Conservation (phyloP, 2,329 filamentous ascomycete species). For the Cryoendolithus antarcticus region DNA sequence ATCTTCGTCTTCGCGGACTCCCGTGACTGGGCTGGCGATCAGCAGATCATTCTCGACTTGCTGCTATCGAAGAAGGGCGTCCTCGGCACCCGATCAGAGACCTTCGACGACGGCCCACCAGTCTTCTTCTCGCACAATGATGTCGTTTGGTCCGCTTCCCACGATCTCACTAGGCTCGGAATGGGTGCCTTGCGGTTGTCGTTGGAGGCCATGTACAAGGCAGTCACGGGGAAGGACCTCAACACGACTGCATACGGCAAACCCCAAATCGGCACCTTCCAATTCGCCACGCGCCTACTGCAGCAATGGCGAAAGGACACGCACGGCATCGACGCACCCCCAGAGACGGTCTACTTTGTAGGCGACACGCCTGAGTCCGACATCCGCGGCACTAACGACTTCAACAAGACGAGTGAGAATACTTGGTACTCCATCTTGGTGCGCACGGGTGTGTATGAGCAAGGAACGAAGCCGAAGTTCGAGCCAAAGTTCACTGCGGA, state of each 20-base stretch:
- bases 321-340: conserved; percentile 64
- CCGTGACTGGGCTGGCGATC: conserved; percentile 88
- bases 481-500: conserved; percentile 63
- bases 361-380: conserved; percentile 90
- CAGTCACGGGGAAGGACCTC: conserved; percentile 69
- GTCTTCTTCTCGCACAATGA: conserved; percentile 90
- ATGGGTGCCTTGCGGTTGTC: conserved; percentile 87
- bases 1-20: conserved; percentile 93
- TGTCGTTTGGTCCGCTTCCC: conserved; percentile 83
- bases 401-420: conserved; percentile 60
- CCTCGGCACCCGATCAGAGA: conserved; percentile 67
- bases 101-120: conserved; percentile 69
- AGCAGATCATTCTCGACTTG: conserved; percentile 88
- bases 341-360: conserved; percentile 86
- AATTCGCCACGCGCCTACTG: conserved; percentile 77
- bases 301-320: conserved; percentile 77
- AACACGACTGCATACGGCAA: conserved; percentile 84
- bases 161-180: conserved; percentile 78
- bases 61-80: conserved; percentile 80
- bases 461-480: conserved; percentile 71
- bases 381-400: conserved; percentile 81
- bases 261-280: conserved; percentile 81
- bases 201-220: conserved; percentile 72
- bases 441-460: conserved; percentile 77
- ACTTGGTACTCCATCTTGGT: conserved; percentile 89